phyloP scores from a whole-genome alignment of 441 rosid species.

The Syzygium syzygioides region DNA sequence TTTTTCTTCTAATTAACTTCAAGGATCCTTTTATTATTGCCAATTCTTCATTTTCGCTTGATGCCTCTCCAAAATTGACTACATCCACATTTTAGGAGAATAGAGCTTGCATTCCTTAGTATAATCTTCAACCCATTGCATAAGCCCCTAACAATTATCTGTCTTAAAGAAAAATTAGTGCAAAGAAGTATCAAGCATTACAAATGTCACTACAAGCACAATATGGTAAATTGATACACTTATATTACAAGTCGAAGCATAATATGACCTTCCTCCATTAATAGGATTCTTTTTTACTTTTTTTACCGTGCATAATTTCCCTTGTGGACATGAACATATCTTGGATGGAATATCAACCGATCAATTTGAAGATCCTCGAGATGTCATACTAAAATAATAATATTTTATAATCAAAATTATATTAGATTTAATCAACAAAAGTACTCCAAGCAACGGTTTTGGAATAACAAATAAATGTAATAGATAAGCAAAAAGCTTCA shows the following conservation, averaged over 20 bases:
- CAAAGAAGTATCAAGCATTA: neutral
- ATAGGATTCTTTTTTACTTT: neutral
- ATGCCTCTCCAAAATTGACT: neutral
- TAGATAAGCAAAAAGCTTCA: neutral
- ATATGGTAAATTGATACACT: neutral
- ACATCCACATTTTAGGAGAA: neutral
- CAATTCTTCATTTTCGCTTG: neutral
- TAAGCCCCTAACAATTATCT: neutral
- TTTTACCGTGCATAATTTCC: neutral
- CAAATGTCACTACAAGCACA: neutral
- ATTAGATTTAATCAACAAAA: neutral
- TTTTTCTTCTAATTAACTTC: neutral
- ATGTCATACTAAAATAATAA: neutral
- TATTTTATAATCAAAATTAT: neutral
- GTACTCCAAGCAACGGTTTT: neutral
- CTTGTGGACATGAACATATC: neutral
- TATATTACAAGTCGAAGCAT: neutral
- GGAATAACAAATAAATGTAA: neutral
- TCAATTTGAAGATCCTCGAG: neutral
- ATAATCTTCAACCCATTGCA: neutral
- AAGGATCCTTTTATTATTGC: neutral
- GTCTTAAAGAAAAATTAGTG: neutral
- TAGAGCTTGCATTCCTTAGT: neutral
- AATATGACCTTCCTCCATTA: neutral
- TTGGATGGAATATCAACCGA: neutral